phyloP scores from a whole-genome alignment of 495 filamentous ascomycete species.

The Penicillium dipodomyicola region DNA sequence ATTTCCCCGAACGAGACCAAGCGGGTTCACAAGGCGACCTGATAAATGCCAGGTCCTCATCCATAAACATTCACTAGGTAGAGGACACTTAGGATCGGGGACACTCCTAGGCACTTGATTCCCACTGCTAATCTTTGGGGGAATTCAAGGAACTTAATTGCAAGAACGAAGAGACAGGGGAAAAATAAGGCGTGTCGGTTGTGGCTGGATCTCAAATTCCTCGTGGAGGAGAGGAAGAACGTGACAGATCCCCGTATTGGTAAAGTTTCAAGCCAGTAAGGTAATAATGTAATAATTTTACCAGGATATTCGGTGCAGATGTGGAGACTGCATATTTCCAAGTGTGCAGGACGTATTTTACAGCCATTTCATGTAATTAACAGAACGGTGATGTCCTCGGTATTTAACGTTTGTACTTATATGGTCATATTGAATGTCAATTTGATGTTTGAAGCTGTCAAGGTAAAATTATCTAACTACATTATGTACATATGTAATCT shows the following conservation, averaged over 20 bases:
- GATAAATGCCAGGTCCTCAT: constrained; percentile 8
- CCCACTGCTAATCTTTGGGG: neutral
- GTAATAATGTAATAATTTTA: neutral
- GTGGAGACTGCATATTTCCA: neutral
- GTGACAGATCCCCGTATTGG: constrained; percentile 13
- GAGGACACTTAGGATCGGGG: constrained; percentile 1
- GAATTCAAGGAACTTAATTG: constrained; percentile 2
- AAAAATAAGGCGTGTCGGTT: constrained; percentile 16
- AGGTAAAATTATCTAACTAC: too few relatives aligned
- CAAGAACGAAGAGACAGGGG: neutral
- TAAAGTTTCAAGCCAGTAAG: neutral
- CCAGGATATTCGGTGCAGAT: neutral
- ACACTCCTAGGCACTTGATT: neutral
- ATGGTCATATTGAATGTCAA: too few relatives aligned
- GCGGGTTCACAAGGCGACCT: neutral
- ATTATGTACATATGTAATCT: neutral
- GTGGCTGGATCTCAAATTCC: constrained; percentile 30
- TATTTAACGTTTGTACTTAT: neutral
- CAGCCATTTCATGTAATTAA: neutral
- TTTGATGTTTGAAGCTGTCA: too few relatives aligned
- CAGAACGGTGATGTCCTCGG: neutral
- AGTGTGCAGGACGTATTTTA: neutral
- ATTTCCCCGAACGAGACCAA: constrained; percentile 2
- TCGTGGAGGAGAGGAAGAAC: constrained; percentile 28
- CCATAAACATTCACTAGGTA: constrained; percentile 2